phyloP scores from a whole-genome alignment of 192 early-diverging fungal genomes.

The Radiomyces spectabilis region DNA sequence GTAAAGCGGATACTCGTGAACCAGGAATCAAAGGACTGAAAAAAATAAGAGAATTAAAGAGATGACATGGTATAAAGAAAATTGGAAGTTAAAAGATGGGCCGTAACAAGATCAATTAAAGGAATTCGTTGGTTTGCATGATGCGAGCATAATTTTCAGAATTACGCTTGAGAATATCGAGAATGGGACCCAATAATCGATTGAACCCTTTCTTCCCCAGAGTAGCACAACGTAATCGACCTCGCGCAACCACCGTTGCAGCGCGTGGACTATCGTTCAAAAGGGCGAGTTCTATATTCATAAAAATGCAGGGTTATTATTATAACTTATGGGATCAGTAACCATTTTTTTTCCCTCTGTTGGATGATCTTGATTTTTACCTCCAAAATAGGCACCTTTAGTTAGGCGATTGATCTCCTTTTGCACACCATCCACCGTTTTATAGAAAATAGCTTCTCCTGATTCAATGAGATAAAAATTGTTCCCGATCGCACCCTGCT shows the following conservation, averaged over 20 bases:
- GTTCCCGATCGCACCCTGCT: constrained; percentile 90
- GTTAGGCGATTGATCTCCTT: constrained; percentile 62
- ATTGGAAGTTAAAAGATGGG: not conserved
- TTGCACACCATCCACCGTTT: constrained; percentile 74
- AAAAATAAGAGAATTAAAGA: not conserved
- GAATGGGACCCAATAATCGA: constrained; percentile 84
- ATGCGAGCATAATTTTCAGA: constrained; percentile 72
- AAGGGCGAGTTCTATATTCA: constrained; percentile 75
- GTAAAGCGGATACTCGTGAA: not conserved
- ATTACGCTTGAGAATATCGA: constrained; percentile 93
- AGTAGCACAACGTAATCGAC: constrained; percentile 88
- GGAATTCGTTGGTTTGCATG: constrained; percentile 1
- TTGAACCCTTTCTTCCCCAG: constrained; percentile 91
- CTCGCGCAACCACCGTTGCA: constrained; percentile 79
- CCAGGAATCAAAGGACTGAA: not conserved
- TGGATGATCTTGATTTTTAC: constrained; percentile 31
- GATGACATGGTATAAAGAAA: not conserved
- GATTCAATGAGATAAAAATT: constrained; percentile 95
- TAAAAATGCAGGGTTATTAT: too few relatives aligned
- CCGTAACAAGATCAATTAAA: not conserved
- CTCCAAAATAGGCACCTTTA: constrained; percentile 96
- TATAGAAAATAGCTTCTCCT: constrained; percentile 80
- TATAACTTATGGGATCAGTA: too few relatives aligned
- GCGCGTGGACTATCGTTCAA: constrained; percentile 85
- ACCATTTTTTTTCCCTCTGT: not conserved